A percentile compares a stretch with the other conserved stretches of the same genome.
These are phyloP conservation scores for Endotrypanum monterogeii DNA, from an alignment of 208 protist species.

Conservation along the genomic window DNA sequence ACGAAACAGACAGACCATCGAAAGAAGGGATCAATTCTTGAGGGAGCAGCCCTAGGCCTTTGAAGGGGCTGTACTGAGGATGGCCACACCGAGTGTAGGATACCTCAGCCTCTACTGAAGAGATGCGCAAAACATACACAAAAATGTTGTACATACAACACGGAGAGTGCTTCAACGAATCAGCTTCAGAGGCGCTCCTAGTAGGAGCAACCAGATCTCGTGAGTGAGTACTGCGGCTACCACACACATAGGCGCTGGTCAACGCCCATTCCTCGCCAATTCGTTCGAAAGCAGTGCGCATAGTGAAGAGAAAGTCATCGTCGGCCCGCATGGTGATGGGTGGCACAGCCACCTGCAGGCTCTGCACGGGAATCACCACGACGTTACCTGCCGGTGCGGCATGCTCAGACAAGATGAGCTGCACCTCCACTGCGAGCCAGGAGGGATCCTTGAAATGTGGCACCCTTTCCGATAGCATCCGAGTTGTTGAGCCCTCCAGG, in stretches of 20 bases:
- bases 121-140: slow-evolving; percentile 46
- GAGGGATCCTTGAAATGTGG: slow-evolving; percentile 23
- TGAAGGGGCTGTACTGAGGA: slow-evolving; percentile 54
- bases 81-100: slow-evolving; percentile 54
- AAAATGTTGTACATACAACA: slow-evolving; percentile 36
- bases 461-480: neutral
- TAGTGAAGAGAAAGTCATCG: slow-evolving; percentile 62
- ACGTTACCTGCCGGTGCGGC: neutral
- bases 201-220: neutral
- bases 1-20: slow-evolving; percentile 32
- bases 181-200: neutral
- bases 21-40: slow-evolving; percentile 53
- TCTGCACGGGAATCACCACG: slow-evolving; percentile 39
- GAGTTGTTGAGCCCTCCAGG: neutral
- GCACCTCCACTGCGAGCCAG: slow-evolving; percentile 28
- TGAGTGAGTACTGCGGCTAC: neutral
- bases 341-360: slow-evolving; percentile 37
- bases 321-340: slow-evolving; percentile 46
- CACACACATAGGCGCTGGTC: neutral
- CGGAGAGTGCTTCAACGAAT: neutral
- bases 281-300: slow-evolving; percentile 33
- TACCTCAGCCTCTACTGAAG: slow-evolving; percentile 37
- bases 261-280: slow-evolving; percentile 14
- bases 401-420: slow-evolving; percentile 5
- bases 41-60: slow-evolving; percentile 27